Evolutionary conservation across 306 rosid genomes (phyloP), one percentile per base, ranked within the genome.

Genomic region (Inga leiocalycina): DNA sequence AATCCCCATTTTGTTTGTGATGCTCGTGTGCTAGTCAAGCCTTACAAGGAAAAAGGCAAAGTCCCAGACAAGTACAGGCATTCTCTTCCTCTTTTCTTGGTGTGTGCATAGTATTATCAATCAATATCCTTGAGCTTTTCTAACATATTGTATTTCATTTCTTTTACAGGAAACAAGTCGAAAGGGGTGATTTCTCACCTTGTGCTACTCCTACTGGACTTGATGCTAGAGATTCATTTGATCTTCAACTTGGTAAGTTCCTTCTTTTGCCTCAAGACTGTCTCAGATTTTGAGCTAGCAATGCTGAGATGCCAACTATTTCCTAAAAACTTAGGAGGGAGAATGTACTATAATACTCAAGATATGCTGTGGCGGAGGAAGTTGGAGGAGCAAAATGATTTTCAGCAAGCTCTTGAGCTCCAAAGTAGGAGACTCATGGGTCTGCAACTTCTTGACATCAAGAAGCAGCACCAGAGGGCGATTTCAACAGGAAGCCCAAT

Each of bases 31-130:
- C 95, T 96, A n/a, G 99, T 96, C 39, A 96, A 96, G 88, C 99
- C 99, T 86, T 96, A 96, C 94, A 96, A 96, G 90, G 99, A 96
- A 92, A 96, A 96, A 80, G 99, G 99, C 83, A 96, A 96, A 90
- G 94, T 91, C 20, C 98, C 94, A 10, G 98, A 96, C 91, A 96
- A 92, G 98, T 96, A 92, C 93, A 88, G 89, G 94, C 96, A 92
- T 72, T 72, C 59, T 72, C 76, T 72, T 84, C 84, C 54, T 74
- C 52, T 57, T 43, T 10, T 85, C 70, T n/a, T 24, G 34, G 7
- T 45, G 13, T 2, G 14, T 77, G 6, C n/a, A 2, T 37, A 12
- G 3, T 1, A 45, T 45, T 24, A 24, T 13, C 59, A 11, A 24
- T 14, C 69, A 27, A 27, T 8, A 0, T 77, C 49, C 61, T 69